A percentile compares a stretch with the other conserved stretches of the same genome.
Conservation (phyloP, 805 yeast species). For the Candida michaelii region DNA sequence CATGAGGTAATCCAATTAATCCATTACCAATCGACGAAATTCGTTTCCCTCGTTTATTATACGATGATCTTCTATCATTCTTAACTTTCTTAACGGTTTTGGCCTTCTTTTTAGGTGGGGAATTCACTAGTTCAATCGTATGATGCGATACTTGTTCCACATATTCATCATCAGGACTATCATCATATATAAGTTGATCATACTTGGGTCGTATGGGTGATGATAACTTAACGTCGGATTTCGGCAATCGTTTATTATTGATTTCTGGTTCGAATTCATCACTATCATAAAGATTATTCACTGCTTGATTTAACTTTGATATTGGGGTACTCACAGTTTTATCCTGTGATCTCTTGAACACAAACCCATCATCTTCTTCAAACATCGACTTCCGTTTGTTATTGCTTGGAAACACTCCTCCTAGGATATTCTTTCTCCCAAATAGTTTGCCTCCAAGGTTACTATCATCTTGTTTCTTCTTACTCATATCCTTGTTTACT, state of each 20-base stretch:
- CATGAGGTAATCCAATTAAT: slow-evolving; percentile 64
- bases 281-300: slow-evolving; percentile 15
- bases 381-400: slow-evolving; percentile 10
- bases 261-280: slow-evolving; percentile 12
- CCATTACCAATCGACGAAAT: slow-evolving; percentile 77
- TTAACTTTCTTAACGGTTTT: slow-evolving; percentile 17
- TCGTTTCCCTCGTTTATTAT: slow-evolving; percentile 65
- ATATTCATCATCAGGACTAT: slow-evolving; percentile 21
- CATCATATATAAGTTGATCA: slow-evolving; percentile 11
- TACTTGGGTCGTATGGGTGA: slow-evolving; percentile 19
- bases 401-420: slow-evolving; percentile 10
- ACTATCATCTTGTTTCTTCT: slow-evolving; percentile 4
- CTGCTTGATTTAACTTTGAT: slow-evolving; percentile 21
- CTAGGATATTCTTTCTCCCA: slow-evolving; percentile 12
- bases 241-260: not conserved
- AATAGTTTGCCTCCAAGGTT: slow-evolving; percentile 9
- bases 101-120: slow-evolving; percentile 3
- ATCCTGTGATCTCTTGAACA: slow-evolving; percentile 24
- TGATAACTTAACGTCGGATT: slow-evolving; percentile 10
- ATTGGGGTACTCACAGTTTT: slow-evolving; percentile 25
- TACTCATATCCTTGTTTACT: slow-evolving; percentile 5
- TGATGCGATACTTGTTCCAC: slow-evolving; percentile 33
- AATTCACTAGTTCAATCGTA: slow-evolving; percentile 19
- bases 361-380: slow-evolving; percentile 35
- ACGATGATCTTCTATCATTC: slow-evolving; percentile 46